A percentile compares a stretch with the other conserved stretches of the same genome.
phyloP scores from a whole-genome alignment of 345 rosid species.

The Laguncularia racemosa region DNA sequence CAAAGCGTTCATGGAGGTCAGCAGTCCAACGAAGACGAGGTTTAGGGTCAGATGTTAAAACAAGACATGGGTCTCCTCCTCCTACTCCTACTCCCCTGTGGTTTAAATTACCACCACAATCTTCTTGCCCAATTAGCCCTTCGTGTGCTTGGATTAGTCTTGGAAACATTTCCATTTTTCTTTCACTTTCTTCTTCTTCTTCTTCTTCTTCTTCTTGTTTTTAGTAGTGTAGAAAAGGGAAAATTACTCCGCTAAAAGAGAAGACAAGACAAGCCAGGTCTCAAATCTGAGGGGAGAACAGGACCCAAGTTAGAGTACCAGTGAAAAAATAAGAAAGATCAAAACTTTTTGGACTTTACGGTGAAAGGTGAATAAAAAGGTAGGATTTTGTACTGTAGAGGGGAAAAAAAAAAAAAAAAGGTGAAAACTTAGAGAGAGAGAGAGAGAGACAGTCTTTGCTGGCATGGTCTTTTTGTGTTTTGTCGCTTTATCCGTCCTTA shows the following conservation, averaged over 20 bases:
- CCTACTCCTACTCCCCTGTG: background rate
- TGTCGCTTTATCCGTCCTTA: too few relatives aligned
- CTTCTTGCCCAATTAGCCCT: constrained; percentile 20
- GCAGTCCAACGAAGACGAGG: constrained; percentile 92
- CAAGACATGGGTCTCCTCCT: constrained; percentile 53
- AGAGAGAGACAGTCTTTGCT: too few relatives aligned
- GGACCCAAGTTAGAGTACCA: background rate
- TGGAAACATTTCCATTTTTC: constrained; percentile 21
- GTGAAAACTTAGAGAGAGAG: too few relatives aligned
- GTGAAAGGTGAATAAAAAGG: background rate
- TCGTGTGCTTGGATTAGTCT: constrained; percentile 27
- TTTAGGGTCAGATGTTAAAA: constrained; percentile 84
- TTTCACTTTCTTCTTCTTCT: background rate
- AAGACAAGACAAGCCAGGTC: background rate
- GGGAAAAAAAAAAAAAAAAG: too few relatives aligned
- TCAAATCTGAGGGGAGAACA: background rate
- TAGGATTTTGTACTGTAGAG: background rate
- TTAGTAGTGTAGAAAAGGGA: background rate
- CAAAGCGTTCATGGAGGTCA: constrained; percentile 85
- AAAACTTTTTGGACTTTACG: too few relatives aligned
- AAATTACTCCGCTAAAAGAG: background rate
- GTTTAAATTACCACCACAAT: constrained; percentile 7
- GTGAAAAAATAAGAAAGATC: background rate
- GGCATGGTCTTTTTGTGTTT: too few relatives aligned
- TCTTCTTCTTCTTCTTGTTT: too few relatives aligned